Conservation (phyloP, 129 eudicot species). For the Artemisia argyi region DNA sequence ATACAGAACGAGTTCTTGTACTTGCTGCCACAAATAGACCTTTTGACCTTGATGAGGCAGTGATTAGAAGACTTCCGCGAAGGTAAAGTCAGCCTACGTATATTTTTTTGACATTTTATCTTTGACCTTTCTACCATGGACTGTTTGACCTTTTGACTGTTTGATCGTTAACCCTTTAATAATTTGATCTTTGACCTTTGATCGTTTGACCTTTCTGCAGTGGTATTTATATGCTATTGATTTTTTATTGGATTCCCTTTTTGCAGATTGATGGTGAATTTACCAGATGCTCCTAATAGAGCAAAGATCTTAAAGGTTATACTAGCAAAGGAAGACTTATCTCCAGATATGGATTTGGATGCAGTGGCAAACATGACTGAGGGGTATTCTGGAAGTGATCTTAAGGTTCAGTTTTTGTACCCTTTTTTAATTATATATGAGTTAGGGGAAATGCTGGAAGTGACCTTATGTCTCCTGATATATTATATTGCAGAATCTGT, state of each 20-base stretch:
- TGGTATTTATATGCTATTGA: conserved; percentile 14
- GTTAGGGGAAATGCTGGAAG: background rate
- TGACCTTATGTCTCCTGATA: background rate
- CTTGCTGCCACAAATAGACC: conserved; percentile 99
- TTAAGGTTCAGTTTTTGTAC: conserved; percentile 50
- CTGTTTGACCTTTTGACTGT: no score
- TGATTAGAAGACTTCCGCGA: conserved; percentile 86
- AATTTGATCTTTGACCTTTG: no score
- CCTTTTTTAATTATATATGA: background rate
- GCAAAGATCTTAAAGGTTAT: conserved; percentile 83
- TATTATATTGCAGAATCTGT: conserved; percentile 66
- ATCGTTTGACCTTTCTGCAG: background rate
- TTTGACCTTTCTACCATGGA: no score
- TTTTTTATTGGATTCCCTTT: background rate
- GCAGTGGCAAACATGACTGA: conserved; percentile 91
- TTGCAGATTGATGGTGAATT: conserved; percentile 85
- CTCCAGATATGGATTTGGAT: conserved; percentile 83
- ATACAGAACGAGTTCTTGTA: conserved; percentile 82
- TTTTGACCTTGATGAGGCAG: conserved; percentile 97
- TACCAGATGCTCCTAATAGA: conserved; percentile 93
- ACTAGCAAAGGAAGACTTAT: conserved; percentile 81
- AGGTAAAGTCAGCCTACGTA: conserved; percentile 42
- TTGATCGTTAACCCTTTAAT: no score
- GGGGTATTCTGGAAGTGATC: conserved; percentile 97
- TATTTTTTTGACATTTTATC: background rate